Evolutionary conservation across 495 filamentous ascomycete species (phyloP), one percentile per base, ranked within the genome.

Genomic region (Hypoxylon cercidicola): DNA sequence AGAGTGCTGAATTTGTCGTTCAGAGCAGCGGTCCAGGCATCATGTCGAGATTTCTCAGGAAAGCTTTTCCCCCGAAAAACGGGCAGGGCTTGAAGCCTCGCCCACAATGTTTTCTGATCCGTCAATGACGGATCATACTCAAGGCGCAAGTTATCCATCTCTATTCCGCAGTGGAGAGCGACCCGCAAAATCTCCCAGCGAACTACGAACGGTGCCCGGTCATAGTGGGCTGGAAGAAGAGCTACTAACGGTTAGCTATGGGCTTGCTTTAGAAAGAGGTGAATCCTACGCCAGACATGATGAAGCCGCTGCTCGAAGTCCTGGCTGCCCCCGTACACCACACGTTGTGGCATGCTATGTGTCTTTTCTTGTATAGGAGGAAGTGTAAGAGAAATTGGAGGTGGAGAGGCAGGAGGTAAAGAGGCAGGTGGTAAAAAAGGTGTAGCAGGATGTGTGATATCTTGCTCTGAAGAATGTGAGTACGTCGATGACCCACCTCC

Each of bases 121-220:
- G 69, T 72, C 72, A 75, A 77, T 6, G 54, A 70, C 1, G 78
- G 74, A 12, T 79, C 63, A 43, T 81, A 80, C 10, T 68, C 23
- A 11, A 81, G 20, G 16, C 40, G 56, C 5, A 69, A 19, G 19
- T 72, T 40, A 10, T 77, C 69, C 18, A 77, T 67, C 18, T 72
- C 60, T 19, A 81, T 69, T 0, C 69, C 70, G 60, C 79, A 82
- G 44, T 81, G 72, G 4, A 79, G 64, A 37, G 76, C 75, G 18
- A 81, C 71, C 16, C 80, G 74, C 3, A 77, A 72, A 13, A 83
- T 56, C 47, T 83, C 80, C 80, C 80, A 83, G 10, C 74, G 72
- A 34, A 83, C 68, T 18, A 72, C 74, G 7, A 83, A 69, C 0
- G 80, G 79, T 1, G 77, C 78, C 0, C 54, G 21, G 13, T 73